Base-by-base conservation (phyloP, 2,329 filamentous ascomycete species). In the Aspergillus thermomutatus region DNA sequence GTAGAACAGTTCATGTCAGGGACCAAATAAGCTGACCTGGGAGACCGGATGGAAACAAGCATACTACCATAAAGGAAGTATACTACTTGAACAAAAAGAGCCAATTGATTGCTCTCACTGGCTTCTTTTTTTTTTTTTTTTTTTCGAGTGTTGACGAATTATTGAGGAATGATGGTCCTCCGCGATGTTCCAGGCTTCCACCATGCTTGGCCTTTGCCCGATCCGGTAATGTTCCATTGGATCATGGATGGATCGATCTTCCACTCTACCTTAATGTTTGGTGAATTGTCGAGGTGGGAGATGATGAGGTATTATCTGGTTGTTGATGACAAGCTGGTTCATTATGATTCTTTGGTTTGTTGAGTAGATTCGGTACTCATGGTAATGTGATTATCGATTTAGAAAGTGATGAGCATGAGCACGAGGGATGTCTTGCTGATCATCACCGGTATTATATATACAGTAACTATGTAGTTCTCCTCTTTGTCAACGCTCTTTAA, bases 201-300 rank as follows among this genome's bases (percentile, higher is more conserved):
- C 28, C 21, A 41, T 48, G 54, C 34, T 56, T 56, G 27, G 49
- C 21, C 49, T 47, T 53, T 56, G 50, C 54, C 54, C 46, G 23
- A 49, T 56, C 50, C 54, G 54, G 54, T 48, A 25, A 37, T 37
- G 31, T 37, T 37, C 31, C 31, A 37, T 37, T 37, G 4, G 31
- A n/a, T n/a, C n/a, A n/a, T n/a, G n/a, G n/a, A n/a, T n/a, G n/a
- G n/a, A 34, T 34, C 11, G 31, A 34, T 34, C 7, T 34, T 14
- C 28, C 28, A 14, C 11, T 34, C 31, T 37, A 17, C 31, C 7
- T 14, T 37, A 17, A 37, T 3, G 5, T 34, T 14, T 17, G 31
- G 31, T 17, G 28, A 17, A 34, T 14, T 17, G 14, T 34, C 31
- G 31, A 34, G 31, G 14, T 17, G 17, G 31, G 31, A 17, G 14